These are phyloP conservation scores for Pseudodiploospora longispora DNA, from an alignment of 2,329 filamentous ascomycete genomes.

Conservation along the genomic window DNA sequence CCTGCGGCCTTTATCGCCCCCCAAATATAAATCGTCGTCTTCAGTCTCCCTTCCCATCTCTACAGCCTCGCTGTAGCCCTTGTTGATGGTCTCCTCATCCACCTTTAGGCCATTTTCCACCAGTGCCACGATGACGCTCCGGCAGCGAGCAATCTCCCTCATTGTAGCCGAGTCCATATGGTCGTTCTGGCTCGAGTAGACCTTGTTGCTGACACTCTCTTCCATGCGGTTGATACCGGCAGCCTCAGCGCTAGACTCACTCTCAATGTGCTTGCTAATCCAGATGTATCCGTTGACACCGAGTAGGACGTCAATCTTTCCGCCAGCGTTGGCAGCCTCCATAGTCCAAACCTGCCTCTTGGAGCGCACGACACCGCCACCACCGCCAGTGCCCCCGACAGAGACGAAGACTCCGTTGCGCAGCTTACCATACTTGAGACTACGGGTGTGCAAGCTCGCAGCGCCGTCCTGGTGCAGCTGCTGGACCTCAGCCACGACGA, in stretches of 20 bases:
- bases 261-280: conserved; percentile 77
- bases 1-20: conserved; percentile 46
- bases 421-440: conserved; percentile 89
- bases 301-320: conserved; percentile 74
- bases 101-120: conserved; percentile 77
- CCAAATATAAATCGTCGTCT: conserved; percentile 52
- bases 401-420: conserved; percentile 85
- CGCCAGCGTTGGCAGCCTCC: conserved; percentile 45
- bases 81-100: conserved; percentile 81
- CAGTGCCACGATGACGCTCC: conserved; percentile 72
- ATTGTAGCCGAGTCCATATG: conserved; percentile 67
- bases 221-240: conserved; percentile 74
- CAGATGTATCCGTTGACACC: conserved; percentile 97
- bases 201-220: conserved; percentile 73
- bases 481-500: conserved; percentile 93
- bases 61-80: conserved; percentile 73
- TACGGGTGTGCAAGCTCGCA: conserved; percentile 82
- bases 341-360: conserved; percentile 85
- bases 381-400: conserved; percentile 75
- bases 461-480: conserved; percentile 76
- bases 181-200: conserved; percentile 95
- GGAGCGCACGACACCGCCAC: conserved; percentile 74
- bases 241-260: conserved; percentile 40
- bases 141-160: conserved; percentile 78
- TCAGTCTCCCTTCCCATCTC: conserved; percentile 60